phyloP scores from a whole-genome alignment of 768 basidiomycete genomes.

The Kwoniella pini region DNA sequence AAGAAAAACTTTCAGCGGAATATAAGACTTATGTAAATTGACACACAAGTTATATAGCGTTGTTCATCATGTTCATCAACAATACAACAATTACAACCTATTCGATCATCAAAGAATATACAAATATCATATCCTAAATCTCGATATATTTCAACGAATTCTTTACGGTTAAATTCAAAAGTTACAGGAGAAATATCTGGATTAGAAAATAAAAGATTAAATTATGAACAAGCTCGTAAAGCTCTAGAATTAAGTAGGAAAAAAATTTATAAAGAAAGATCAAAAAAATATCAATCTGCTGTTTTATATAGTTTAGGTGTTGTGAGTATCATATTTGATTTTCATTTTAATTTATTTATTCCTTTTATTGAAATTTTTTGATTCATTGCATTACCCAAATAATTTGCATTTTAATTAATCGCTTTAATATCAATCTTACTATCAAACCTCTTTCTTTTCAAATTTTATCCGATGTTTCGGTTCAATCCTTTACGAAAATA shows the following conservation, averaged over 20 bases:
- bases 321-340: constrained; percentile 29
- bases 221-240: constrained; percentile 21
- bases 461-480: no score
- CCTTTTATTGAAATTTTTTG: no score
- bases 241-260: constrained; percentile 34
- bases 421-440: no score
- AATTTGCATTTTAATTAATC: no score
- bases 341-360: no score
- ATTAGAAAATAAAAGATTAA: constrained; percentile 5
- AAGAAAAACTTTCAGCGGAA: neutral
- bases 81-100: no score
- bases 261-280: constrained; percentile 42
- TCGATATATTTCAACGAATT: neutral
- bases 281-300: constrained; percentile 29
- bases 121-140: neutral
- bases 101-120: no score
- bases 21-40: no score
- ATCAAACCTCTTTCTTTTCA: no score
- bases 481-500: no score
- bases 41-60: neutral
- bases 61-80: constrained; percentile 18
- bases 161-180: no score
- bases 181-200: constrained; percentile 12
- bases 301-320: constrained; percentile 41
- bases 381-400: no score